Evolutionary conservation across 1,284 basidiomycete species (phyloP), one percentile per base, ranked within the genome.

Genomic region (Cystobasidium slooffiae): DNA sequence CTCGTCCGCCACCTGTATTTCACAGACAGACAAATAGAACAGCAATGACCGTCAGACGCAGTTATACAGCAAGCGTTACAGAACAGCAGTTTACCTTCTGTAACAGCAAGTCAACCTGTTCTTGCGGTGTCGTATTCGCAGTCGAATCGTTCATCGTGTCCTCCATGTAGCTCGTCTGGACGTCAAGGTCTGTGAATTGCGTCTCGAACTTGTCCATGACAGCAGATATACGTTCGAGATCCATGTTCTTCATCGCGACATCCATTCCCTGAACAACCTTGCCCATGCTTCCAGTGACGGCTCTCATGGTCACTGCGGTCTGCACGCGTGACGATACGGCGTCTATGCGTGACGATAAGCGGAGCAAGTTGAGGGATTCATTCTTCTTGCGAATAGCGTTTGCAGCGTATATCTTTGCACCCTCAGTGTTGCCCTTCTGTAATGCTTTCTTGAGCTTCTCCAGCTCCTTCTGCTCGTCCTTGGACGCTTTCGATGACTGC

Each of bases 171-270:
- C 91, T 92, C 3, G 97, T 97, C 83, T 99, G 97, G 5, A 98
- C 97, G 81, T 99, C 97, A 51, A 99, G 88, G 83, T 99, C 97
- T 74, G 93, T 87, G 84, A 99, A 98, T 80, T 99, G 96, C 3
- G 89, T 81, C 83, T 99, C 97, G 82, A 99, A 99, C 84, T 96
- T 98, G 85, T 99, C 97, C 97, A 99, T 99, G 18, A 99, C 94
- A 76, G 93, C 84, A 12, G 97, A 96, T 83, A 99, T 99, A 95
- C 98, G 79, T 81, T 99, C 97, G 65, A 99, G 87, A 84, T 99
- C 98, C 97, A 99, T 99, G 83, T 87, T 92, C 81, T 97, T 92
- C 97, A 99, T 98, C 5, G 97, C 97, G 81, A 91, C 93, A 83
- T 99, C 97, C 95, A 99, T 98, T 22, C 95, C 95, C 81, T 90